Base-by-base conservation (phyloP, 805 yeast genomes). In the Starmerella apicola region DNA sequence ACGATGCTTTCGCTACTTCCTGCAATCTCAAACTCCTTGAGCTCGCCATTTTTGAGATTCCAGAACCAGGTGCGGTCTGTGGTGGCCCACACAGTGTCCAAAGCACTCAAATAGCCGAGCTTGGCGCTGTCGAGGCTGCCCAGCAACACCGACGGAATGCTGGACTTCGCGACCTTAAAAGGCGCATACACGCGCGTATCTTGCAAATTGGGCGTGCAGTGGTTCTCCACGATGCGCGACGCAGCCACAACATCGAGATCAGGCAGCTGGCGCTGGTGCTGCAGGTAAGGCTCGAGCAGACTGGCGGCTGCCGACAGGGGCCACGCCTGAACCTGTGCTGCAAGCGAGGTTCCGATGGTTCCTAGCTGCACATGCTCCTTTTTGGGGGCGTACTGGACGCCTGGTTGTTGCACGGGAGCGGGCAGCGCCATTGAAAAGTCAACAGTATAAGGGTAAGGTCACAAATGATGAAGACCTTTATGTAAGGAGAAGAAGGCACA, bases 41-140 rank as follows among this genome's bases (percentile, higher is more conserved):
- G 81, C 43, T 80, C 88, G 22, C 71, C 68, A 42, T 70, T 72
- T 7, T 62, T 53, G 54, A 78, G 75, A 57, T 85, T 79, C 97
- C 97, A 91, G 19, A 93, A 67, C 51, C 88, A 65, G 51, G 80
- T 79, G 56, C 79, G 78, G 54, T 84, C 96, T 24, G 78, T 73
- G 3, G 80, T 74, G 24, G 88, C 70, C 95, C 96, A 91, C 12
- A 86, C 75, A 43, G 94, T 73, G 45, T 74, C 72, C 23, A 91
- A 69, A 42, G 80, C 85, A 0, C 86, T 73, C 49, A 91, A 76
- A 20, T 85, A 62, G 12, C 98, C 98, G 75, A 23, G 27, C 7
- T 12, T 2, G 24, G 38, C 13, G 18, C 37, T 16, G 22, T 29
- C 17, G 3, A 36, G 31, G 13, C 43, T 23, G 10, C 9, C 12